Evolutionary conservation across 805 yeast species (phyloP).

Genomic region (Saturnispora quitensis): DNA sequence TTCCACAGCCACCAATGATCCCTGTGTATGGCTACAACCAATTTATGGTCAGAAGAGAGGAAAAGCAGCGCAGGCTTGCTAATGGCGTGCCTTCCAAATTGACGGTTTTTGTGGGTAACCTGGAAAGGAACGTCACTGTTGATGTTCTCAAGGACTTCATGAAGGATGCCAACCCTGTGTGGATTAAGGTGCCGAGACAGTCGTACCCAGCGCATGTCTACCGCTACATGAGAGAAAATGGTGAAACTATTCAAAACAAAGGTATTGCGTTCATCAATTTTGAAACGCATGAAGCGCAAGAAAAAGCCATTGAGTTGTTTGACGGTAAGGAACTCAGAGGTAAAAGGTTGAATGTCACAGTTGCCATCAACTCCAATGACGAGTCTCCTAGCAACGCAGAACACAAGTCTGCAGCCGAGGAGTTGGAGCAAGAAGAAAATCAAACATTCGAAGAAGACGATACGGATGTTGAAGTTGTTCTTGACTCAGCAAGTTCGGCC

Average conservation of each 20-base stretch:
- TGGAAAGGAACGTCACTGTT: slow-evolving; percentile 42
- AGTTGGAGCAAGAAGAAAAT: background rate
- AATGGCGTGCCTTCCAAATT: slow-evolving; percentile 48
- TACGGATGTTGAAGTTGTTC: slow-evolving; percentile 10
- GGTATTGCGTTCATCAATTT: slow-evolving; percentile 62
- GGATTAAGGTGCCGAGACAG: slow-evolving; percentile 52
- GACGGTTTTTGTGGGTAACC: slow-evolving; percentile 54
- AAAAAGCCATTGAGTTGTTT: slow-evolving; percentile 47
- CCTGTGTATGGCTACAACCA: background rate
- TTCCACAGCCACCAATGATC: background rate
- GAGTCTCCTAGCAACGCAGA: slow-evolving; percentile 9
- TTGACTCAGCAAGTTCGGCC: background rate
- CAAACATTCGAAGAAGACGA: slow-evolving; percentile 8
- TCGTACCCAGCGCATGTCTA: slow-evolving; percentile 36
- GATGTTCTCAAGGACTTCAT: slow-evolving; percentile 39
- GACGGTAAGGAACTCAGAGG: slow-evolving; percentile 61
- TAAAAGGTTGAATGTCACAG: slow-evolving; percentile 54
- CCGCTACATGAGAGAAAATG: slow-evolving; percentile 35
- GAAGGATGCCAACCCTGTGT: slow-evolving; percentile 41
- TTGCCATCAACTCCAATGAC: slow-evolving; percentile 55
- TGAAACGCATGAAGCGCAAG: slow-evolving; percentile 36
- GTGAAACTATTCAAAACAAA: slow-evolving; percentile 42
- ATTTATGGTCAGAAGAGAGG: slow-evolving; percentile 18
- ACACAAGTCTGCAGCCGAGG: slow-evolving; percentile 1
- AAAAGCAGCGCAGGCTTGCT: slow-evolving; percentile 26